Evolutionary conservation across 306 rosid genomes (phyloP).

Genomic region (Neltuma alba): DNA sequence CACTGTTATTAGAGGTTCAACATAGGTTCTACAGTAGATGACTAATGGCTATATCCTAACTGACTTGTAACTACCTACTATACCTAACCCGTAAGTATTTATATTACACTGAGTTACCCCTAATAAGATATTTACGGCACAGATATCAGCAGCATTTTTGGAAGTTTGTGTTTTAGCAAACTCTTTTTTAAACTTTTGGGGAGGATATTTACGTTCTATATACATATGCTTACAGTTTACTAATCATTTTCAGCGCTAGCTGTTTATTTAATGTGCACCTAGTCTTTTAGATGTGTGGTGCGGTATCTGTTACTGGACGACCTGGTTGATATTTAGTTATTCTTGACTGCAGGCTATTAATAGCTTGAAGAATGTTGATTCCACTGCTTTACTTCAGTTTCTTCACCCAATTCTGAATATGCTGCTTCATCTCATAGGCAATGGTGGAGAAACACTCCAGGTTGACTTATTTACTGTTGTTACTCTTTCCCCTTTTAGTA

Average conservation of each 20-base stretch:
- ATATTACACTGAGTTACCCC: too few species aligned
- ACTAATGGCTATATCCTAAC: too few species aligned
- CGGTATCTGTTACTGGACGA: not conserved
- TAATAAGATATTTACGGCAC: too few species aligned
- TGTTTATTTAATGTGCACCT: not conserved
- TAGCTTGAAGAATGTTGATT: constrained; percentile 99
- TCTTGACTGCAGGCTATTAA: constrained; percentile 84
- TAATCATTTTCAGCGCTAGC: constrained; percentile 11
- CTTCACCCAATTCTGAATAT: constrained; percentile 96
- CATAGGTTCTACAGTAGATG: too few species aligned
- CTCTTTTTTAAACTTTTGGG: too few species aligned
- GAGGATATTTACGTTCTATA: too few species aligned
- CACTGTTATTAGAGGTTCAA: too few species aligned
- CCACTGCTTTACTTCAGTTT: constrained; percentile 98
- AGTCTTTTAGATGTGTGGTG: not conserved
- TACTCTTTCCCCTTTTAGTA: not conserved
- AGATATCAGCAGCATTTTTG: too few species aligned
- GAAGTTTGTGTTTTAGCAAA: too few species aligned
- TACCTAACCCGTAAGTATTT: too few species aligned
- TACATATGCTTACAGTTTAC: not conserved
- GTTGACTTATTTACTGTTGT: constrained; percentile 46
- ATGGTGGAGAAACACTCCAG: constrained; percentile 99
- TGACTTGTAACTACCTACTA: too few species aligned
- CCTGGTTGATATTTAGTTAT: constrained; percentile 20
- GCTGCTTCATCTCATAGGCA: constrained; percentile 99